Percentiles rank a stretch among this genome's conserved stretches.
Conservation (phyloP, 805 yeast genomes). For the Suhomyces sp. region DNA sequence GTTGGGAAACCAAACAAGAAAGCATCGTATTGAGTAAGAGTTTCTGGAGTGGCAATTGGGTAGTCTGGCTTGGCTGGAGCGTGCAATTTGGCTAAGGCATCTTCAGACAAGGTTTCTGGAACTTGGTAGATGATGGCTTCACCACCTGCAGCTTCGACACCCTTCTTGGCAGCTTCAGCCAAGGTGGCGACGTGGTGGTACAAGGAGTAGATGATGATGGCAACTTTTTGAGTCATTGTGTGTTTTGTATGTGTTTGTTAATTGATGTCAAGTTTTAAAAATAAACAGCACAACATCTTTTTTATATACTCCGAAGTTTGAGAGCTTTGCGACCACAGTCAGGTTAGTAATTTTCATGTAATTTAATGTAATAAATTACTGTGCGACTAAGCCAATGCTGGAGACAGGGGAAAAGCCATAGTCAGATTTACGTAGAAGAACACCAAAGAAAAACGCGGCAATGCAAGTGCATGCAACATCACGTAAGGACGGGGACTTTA, state of each 20-base stretch:
- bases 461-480: not conserved
- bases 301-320: not conserved
- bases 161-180: slow-evolving; percentile 66
- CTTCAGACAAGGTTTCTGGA: slow-evolving; percentile 67
- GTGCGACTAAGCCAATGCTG: not conserved
- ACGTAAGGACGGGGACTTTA: not conserved
- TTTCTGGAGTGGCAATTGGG: slow-evolving; percentile 62
- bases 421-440: not conserved
- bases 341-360: not conserved
- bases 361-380: not conserved
- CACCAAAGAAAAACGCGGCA: not conserved
- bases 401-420: not conserved
- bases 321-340: not conserved
- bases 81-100: slow-evolving; percentile 52
- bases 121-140: slow-evolving; percentile 71
- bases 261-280: not conserved
- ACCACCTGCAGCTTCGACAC: slow-evolving; percentile 66
- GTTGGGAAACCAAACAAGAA: slow-evolving; percentile 84
- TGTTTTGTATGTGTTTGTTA: not conserved
- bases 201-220: slow-evolving; percentile 58
- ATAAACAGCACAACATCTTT: not conserved
- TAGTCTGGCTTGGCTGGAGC: slow-evolving; percentile 51
- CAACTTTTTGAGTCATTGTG: slow-evolving; percentile 33
- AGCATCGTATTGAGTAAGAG: slow-evolving; percentile 68
- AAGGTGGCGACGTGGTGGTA: slow-evolving; percentile 72